Conservation (phyloP, 306 rosid species). For the Quercus alba region DNA sequence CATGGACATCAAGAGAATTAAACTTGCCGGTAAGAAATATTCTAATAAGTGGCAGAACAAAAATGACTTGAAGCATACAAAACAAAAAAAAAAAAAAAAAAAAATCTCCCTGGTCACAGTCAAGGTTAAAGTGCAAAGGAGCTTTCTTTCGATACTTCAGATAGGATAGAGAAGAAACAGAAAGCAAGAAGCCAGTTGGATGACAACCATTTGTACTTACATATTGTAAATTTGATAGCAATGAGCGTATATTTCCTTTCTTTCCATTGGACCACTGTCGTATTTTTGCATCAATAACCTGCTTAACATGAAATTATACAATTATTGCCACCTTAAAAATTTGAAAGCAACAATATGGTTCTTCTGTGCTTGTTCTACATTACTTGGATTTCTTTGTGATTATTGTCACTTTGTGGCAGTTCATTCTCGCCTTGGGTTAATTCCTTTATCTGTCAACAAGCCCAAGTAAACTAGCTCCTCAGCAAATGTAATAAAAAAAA, state of each 20-base stretch:
- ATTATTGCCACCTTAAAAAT: constrained; percentile 5
- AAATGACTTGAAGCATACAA: constrained; percentile 12
- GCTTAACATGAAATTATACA: constrained; percentile 22
- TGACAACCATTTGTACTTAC: constrained; percentile 37
- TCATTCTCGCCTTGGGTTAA: constrained; percentile 51
- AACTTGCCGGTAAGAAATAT: background rate
- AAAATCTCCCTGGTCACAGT: constrained; percentile 13
- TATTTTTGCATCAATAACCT: constrained; percentile 75
- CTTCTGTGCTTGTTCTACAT: constrained; percentile 9
- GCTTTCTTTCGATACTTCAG: constrained; percentile 8
- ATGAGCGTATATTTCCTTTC: constrained; percentile 92
- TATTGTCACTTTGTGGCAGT: constrained; percentile 20
- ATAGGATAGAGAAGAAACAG: constrained; percentile 5
- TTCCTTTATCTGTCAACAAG: constrained; percentile 56
- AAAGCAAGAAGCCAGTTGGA: background rate
- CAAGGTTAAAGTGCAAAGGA: constrained; percentile 4
- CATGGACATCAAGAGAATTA: constrained; percentile 11
- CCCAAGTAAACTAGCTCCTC: constrained; percentile 25
- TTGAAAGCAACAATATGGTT: constrained; percentile 4
- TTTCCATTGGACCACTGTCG: constrained; percentile 84
- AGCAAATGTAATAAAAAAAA: constrained; percentile 1
- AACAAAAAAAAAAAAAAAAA: constrained; percentile 15
- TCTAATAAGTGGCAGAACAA: background rate
- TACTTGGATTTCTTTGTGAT: constrained; percentile 62
- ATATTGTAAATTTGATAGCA: constrained; percentile 79